Conservation (phyloP, 2,329 filamentous ascomycete species). For the Nemania serpens region DNA sequence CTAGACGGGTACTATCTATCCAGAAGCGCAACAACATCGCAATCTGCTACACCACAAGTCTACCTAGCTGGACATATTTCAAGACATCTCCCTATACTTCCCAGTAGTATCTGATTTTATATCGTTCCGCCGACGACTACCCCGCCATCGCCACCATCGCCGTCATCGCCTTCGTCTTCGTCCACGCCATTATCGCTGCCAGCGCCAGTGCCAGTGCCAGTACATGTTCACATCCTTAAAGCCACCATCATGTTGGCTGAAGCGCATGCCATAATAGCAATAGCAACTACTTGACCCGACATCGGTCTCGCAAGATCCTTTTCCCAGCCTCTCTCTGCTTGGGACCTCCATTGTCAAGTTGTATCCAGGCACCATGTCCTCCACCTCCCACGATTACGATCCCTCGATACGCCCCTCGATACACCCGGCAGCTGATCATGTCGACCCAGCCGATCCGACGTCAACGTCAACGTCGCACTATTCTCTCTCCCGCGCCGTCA, state of each 20-base stretch:
- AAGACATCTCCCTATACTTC: too few species aligned
- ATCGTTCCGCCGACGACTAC: neutral
- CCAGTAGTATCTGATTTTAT: too few species aligned
- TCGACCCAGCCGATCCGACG: conserved; percentile 52
- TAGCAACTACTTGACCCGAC: conserved; percentile 4
- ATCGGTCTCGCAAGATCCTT: neutral
- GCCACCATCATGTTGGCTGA: conserved; percentile 21
- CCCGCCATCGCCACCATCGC: conserved; percentile 3
- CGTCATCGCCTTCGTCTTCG: too few species aligned
- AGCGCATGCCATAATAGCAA: conserved; percentile 3
- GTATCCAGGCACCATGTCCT: conserved; percentile 32
- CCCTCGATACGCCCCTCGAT: conserved; percentile 41
- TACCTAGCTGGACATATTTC: too few species aligned
- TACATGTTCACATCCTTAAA: neutral
- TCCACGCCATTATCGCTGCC: too few species aligned
- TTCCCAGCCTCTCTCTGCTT: neutral
- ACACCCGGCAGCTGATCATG: conserved; percentile 48
- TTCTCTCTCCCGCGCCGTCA: conserved; percentile 68
- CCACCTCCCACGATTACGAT: conserved; percentile 34
- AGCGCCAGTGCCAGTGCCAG: neutral
- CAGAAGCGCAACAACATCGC: too few species aligned
- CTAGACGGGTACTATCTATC: too few species aligned
- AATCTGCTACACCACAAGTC: too few species aligned
- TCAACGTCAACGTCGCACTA: conserved; percentile 54
- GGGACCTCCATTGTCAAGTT: neutral